phyloP scores from a whole-genome alignment of 768 basidiomycete species.

The Termitomyces sp. region DNA sequence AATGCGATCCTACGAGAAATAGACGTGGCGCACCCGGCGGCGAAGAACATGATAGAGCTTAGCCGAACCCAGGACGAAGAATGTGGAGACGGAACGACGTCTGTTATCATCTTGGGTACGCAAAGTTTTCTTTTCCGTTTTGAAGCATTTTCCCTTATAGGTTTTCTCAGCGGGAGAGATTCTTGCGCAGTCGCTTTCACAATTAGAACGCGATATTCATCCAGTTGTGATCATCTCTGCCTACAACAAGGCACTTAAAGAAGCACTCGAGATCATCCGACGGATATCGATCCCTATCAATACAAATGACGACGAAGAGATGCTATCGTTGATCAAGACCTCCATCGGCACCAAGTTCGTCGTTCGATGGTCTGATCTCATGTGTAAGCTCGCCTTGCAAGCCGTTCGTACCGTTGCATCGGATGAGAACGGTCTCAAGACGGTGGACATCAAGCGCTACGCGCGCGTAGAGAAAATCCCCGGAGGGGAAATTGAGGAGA shows the following conservation, averaged over 20 bases:
- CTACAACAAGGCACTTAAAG: constrained; percentile 93
- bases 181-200: constrained; percentile 88
- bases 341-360: constrained; percentile 99
- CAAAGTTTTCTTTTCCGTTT: not conserved
- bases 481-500: constrained; percentile 96
- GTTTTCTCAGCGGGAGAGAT: constrained; percentile 77
- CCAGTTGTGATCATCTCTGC: constrained; percentile 99
- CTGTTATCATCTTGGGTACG: constrained; percentile 94
- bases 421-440: constrained; percentile 73
- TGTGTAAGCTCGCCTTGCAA: constrained; percentile 92
- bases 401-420: constrained; percentile 87
- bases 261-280: constrained; percentile 86
- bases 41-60: constrained; percentile 99
- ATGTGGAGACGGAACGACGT: constrained; percentile 97
- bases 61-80: constrained; percentile 98
- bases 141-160: not conserved
- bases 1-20: constrained; percentile 98
- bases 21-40: constrained; percentile 97
- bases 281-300: constrained; percentile 89
- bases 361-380: constrained; percentile 93
- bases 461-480: constrained; percentile 97
- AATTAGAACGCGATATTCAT: constrained; percentile 96
- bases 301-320: constrained; percentile 78
- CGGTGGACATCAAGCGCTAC: constrained; percentile 97
- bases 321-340: constrained; percentile 96